phyloP scores from a whole-genome alignment of 768 basidiomycete genomes.

The Tylopilus cervinicoccineus region DNA sequence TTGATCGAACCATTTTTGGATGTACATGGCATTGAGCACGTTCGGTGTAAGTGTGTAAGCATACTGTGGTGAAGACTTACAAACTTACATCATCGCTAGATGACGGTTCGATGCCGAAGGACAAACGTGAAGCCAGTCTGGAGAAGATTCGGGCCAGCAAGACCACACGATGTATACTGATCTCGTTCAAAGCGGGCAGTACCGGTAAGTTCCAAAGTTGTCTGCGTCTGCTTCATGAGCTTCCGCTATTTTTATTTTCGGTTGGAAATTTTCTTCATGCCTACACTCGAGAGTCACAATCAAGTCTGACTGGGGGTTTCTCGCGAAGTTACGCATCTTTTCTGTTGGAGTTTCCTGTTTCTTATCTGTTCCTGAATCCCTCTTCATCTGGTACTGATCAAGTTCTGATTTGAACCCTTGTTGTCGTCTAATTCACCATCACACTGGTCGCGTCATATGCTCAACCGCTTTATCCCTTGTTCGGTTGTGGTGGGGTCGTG shows the following conservation, averaged over 20 bases:
- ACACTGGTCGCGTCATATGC: background rate
- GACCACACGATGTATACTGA: constrained; percentile 72
- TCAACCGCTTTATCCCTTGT: background rate
- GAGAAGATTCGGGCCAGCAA: constrained; percentile 62
- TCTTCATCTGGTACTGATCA: constrained; percentile 10
- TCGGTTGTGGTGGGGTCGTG: constrained; percentile 2
- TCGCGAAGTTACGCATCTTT: background rate
- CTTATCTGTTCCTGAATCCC: background rate
- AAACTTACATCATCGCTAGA: constrained; percentile 43
- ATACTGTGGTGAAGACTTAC: constrained; percentile 4
- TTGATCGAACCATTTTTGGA: constrained; percentile 82
- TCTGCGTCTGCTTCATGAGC: background rate
- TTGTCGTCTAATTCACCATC: background rate
- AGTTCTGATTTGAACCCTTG: constrained; percentile 1
- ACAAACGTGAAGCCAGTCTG: constrained; percentile 72
- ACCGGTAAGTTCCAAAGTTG: constrained; percentile 53
- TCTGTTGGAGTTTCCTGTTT: background rate
- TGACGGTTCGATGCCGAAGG: constrained; percentile 81
- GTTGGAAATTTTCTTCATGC: background rate
- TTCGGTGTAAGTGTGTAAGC: constrained; percentile 58
- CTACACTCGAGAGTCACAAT: too few relatives aligned
- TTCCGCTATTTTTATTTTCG: background rate
- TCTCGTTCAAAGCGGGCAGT: constrained; percentile 95
- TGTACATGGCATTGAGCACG: constrained; percentile 62
- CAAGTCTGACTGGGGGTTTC: background rate